Conservation (phyloP, 1,284 basidiomycete genomes). For the Fomitopsis palustris region DNA sequence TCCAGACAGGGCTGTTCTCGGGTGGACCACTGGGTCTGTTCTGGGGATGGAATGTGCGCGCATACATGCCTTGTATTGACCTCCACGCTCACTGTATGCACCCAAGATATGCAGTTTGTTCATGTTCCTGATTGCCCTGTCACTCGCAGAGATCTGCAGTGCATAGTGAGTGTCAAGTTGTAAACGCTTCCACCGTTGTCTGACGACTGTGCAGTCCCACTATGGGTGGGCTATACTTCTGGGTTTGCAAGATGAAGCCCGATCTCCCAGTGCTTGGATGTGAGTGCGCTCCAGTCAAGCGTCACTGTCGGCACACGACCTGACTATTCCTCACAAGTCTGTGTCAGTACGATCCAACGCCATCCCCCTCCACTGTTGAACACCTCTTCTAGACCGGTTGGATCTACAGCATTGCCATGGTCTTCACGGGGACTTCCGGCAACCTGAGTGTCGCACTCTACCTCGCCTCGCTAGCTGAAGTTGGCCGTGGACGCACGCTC, state of each 20-base stretch:
- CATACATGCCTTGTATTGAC: neutral
- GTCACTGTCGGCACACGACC: neutral
- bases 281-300: slow-evolving; percentile 26
- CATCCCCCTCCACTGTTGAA: neutral
- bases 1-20: slow-evolving; percentile 57
- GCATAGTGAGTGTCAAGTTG: slow-evolving; percentile 41
- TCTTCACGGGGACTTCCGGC: slow-evolving; percentile 57
- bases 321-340: slow-evolving; percentile 13
- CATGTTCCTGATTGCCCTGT: slow-evolving; percentile 56
- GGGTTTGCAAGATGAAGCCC: slow-evolving; percentile 64
- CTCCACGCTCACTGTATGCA: neutral
- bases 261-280: slow-evolving; percentile 52
- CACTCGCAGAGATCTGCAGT: slow-evolving; percentile 58
- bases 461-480: slow-evolving; percentile 51
- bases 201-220: slow-evolving; percentile 37
- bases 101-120: slow-evolving; percentile 53
- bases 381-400: slow-evolving; percentile 44
- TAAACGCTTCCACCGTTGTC: neutral
- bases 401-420: slow-evolving; percentile 61
- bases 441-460: slow-evolving; percentile 56
- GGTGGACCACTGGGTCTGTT: slow-evolving; percentile 58
- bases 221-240: slow-evolving; percentile 59
- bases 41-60: slow-evolving; percentile 63
- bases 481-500: slow-evolving; percentile 42
- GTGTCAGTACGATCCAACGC: slow-evolving; percentile 15